A percentile compares a stretch with the other conserved stretches of the same genome.
These are phyloP conservation scores for Xylariaceae sp. DNA, from an alignment of 2,329 filamentous ascomycete species.

Conservation along the genomic window DNA sequence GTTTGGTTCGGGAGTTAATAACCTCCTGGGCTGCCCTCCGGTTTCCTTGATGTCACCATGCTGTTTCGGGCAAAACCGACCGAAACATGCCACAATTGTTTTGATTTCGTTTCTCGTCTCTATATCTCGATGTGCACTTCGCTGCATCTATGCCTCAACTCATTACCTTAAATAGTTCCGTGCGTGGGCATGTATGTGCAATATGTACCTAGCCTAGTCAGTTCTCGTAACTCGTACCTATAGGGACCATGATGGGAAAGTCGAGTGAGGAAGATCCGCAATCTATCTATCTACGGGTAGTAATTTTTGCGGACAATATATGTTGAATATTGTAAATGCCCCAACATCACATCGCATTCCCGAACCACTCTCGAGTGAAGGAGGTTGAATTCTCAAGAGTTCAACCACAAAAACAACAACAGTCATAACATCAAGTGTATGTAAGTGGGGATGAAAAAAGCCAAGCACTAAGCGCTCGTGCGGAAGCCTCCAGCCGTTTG, in stretches of 20 bases:
- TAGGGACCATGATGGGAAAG: too few species aligned
- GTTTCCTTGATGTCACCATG: constrained; percentile 27
- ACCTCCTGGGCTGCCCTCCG: constrained; percentile 19
- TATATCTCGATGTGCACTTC: constrained; percentile 10
- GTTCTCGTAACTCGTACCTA: too few species aligned
- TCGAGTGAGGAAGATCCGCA: too few species aligned
- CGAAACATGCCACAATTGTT: constrained; percentile 25
- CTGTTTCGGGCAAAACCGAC: constrained; percentile 28
- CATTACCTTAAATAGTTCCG: background rate
- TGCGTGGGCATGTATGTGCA: background rate
- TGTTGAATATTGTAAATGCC: background rate
- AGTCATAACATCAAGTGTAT: too few species aligned
- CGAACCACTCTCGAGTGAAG: constrained; percentile 23
- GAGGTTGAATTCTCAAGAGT: constrained; percentile 18
- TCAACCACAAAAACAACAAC: too few species aligned
- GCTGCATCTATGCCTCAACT: constrained; percentile 14
- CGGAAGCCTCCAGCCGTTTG: constrained; percentile 2
- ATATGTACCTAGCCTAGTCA: too few species aligned
- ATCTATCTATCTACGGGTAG: too few species aligned
- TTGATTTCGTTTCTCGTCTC: constrained; percentile 15
- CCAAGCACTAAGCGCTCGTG: constrained; percentile 4
- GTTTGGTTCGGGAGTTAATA: constrained; percentile 22
- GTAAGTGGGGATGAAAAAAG: constrained; percentile 8
- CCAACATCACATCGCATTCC: constrained; percentile 18
- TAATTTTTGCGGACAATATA: too few species aligned